A percentile compares a stretch with the other conserved stretches of the same genome.
Conservation (phyloP, 1,284 basidiomycete genomes). For the Waitea zeae region DNA sequence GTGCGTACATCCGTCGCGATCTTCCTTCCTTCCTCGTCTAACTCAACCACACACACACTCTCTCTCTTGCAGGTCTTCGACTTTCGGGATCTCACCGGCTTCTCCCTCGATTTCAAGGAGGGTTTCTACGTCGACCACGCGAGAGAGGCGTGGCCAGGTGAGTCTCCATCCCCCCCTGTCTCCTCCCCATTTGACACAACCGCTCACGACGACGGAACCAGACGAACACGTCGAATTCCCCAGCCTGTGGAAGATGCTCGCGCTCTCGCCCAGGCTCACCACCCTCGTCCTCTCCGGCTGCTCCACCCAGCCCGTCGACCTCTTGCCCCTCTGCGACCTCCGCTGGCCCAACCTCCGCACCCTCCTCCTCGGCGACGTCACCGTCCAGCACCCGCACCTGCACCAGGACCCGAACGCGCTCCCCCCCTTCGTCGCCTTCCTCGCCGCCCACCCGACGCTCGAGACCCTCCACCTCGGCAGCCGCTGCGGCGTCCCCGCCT, state of each 20-base stretch:
- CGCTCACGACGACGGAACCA: neutral
- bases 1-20: constrained; percentile 21
- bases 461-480: constrained; percentile 34
- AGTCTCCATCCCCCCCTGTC: constrained; percentile 4
- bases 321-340: constrained; percentile 22
- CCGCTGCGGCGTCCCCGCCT: constrained; percentile 35
- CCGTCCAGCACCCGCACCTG: constrained; percentile 24
- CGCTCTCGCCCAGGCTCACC: constrained; percentile 40
- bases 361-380: constrained; percentile 42
- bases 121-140: constrained; percentile 44
- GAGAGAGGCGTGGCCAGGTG: constrained; percentile 30
- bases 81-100: constrained; percentile 40
- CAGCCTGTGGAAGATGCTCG: constrained; percentile 51
- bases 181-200: constrained; percentile 2
- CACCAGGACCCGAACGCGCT: constrained; percentile 18
- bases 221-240: constrained; percentile 11
- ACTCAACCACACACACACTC: neutral
- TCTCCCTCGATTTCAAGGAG: constrained; percentile 35
- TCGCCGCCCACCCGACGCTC: constrained; percentile 43
- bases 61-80: constrained; percentile 33
- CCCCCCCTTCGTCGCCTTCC: constrained; percentile 40
- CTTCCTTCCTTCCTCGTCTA: neutral
- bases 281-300: constrained; percentile 39
- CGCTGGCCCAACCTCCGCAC: constrained; percentile 44
- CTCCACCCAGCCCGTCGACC: constrained; percentile 27